These are phyloP conservation scores for Pythium sp. DNA, from an alignment of 352 stramenopile genomes.

Conservation along the genomic window DNA sequence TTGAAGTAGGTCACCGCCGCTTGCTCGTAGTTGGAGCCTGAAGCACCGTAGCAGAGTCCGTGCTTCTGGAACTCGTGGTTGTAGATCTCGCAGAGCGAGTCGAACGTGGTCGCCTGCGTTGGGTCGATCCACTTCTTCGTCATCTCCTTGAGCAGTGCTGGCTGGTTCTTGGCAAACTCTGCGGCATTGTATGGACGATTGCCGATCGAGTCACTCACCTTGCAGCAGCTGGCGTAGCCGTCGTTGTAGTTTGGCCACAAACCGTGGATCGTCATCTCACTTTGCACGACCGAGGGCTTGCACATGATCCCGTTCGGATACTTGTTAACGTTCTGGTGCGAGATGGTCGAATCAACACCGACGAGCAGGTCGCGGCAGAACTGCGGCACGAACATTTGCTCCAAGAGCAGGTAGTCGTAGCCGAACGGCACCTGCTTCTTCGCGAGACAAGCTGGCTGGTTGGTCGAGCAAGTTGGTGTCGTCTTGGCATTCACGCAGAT, in stretches of 20 bases:
- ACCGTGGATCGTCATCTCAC: conserved; percentile 64
- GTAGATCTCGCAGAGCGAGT: conserved; percentile 71
- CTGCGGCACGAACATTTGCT: conserved; percentile 76
- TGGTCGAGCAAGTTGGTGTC: conserved; percentile 51
- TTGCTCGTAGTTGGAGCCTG: conserved; percentile 4
- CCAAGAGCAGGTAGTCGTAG: conserved; percentile 69
- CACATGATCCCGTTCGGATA: conserved; percentile 57
- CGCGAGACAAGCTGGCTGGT: conserved; percentile 42
- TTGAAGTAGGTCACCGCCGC: conserved; percentile 16
- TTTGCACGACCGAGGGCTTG: conserved; percentile 32
- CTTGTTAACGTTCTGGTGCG: conserved; percentile 69
- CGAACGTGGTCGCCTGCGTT: conserved; percentile 16
- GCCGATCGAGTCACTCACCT: conserved; percentile 38
- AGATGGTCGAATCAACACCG: conserved; percentile 58
- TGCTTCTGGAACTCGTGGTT: conserved; percentile 89
- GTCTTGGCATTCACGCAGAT: conserved; percentile 23
- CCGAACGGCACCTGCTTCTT: conserved; percentile 64
- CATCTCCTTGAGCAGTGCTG: conserved; percentile 48
- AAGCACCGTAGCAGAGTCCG: conserved; percentile 70
- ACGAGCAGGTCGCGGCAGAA: conserved; percentile 75
- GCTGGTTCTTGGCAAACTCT: conserved; percentile 45
- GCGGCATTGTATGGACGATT: conserved; percentile 59
- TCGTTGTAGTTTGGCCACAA: conserved; percentile 73
- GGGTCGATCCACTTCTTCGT: conserved; percentile 49
- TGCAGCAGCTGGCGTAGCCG: conserved; percentile 64